Percentiles rank a stretch among this genome's conserved stretches.
These are phyloP conservation scores for Abrus pulchellus DNA, from an alignment of 306 rosid genomes.

Conservation along the genomic window DNA sequence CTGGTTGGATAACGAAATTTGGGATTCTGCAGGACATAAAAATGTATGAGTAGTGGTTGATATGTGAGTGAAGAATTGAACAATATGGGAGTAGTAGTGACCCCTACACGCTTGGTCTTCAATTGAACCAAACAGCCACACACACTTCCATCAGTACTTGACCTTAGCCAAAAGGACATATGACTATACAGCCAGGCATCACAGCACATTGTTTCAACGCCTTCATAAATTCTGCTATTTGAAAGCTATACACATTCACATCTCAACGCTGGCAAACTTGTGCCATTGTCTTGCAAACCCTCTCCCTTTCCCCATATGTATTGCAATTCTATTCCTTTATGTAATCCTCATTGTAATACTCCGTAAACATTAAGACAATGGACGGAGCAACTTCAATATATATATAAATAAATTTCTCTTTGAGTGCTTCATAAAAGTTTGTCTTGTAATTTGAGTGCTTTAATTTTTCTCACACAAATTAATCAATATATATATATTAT, in stretches of 20 bases:
- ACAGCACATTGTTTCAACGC: constrained; percentile 50
- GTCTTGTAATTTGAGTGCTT: too few species aligned
- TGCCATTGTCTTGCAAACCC: constrained; percentile 44
- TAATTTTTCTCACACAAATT: not conserved
- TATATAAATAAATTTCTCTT: too few species aligned
- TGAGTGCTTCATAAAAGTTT: too few species aligned
- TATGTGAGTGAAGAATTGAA: constrained; percentile 26
- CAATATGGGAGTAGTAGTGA: constrained; percentile 48
- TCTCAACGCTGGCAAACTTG: constrained; percentile 56
- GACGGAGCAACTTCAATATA: not conserved
- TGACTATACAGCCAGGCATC: constrained; percentile 52
- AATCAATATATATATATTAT: not conserved
- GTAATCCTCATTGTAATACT: not conserved
- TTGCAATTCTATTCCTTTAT: not conserved
- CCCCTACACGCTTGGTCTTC: constrained; percentile 43
- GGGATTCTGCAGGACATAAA: constrained; percentile 35
- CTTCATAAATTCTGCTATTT: constrained; percentile 49
- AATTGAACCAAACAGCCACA: constrained; percentile 51
- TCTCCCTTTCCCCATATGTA: not conserved
- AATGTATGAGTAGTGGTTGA: constrained; percentile 29
- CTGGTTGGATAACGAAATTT: constrained; percentile 4
- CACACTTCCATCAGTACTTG: constrained; percentile 47
- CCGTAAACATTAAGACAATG: not conserved
- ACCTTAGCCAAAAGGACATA: constrained; percentile 51
- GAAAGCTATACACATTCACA: constrained; percentile 45